Conservation (phyloP, 345 rosid species). For the Aurinia saxatilis region DNA sequence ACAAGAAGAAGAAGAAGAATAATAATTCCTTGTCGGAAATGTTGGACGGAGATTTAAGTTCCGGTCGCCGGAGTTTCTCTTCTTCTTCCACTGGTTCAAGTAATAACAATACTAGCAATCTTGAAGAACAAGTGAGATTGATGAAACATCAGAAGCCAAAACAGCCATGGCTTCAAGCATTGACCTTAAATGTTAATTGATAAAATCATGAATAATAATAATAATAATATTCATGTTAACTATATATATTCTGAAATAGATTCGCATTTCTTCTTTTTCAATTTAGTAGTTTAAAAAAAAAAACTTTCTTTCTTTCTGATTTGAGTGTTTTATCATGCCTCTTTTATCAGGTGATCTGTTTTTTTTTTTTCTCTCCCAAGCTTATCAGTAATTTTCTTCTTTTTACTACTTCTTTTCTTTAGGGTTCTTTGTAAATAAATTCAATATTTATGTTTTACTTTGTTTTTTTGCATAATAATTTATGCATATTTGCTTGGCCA, state of each 20-base stretch:
- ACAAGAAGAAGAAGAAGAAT: constrained; percentile 36
- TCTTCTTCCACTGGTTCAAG: constrained; percentile 76
- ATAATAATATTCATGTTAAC: constrained; percentile 10
- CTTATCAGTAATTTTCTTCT: constrained; percentile 7
- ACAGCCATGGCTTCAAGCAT: constrained; percentile 82
- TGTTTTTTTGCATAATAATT: not conserved
- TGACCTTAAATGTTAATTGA: constrained; percentile 68
- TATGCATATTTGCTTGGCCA: not conserved
- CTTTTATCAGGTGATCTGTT: constrained; percentile 32
- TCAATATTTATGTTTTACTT: constrained; percentile 1
- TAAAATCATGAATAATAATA: not conserved
- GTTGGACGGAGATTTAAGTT: constrained; percentile 35
- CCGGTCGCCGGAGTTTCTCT: constrained; percentile 58
- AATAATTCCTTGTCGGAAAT: constrained; percentile 17
- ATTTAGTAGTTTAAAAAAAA: not conserved
- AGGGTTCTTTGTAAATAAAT: constrained; percentile 1
- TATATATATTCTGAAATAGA: constrained; percentile 21
- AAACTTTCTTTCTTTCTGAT: not conserved
- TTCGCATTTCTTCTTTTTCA: not conserved
- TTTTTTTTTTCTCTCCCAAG: too few relatives aligned
- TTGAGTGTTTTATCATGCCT: constrained; percentile 24
- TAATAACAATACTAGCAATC: constrained; percentile 29
- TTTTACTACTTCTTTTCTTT: not conserved
- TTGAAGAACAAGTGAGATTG: constrained; percentile 46
- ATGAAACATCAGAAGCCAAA: constrained; percentile 39